Percentiles rank a stretch among this genome's conserved stretches.
These are phyloP conservation scores for Phoma herbarum DNA, from an alignment of 2,329 filamentous ascomycete genomes.

Conservation along the genomic window DNA sequence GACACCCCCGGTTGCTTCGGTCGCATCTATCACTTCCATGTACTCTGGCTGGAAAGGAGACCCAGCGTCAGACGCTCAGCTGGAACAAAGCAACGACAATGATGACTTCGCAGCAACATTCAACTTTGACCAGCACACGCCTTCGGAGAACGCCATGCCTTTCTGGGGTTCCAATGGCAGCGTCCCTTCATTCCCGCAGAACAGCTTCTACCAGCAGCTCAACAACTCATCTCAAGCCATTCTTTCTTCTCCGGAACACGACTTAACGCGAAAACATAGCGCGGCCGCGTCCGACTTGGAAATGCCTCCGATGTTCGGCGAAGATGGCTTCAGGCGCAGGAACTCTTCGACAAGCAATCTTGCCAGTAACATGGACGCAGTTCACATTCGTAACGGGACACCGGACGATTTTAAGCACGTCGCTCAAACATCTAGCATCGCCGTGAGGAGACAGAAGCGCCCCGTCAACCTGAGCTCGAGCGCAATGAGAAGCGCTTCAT, in stretches of 20 bases:
- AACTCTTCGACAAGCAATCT: constrained; percentile 53
- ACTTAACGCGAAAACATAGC: constrained; percentile 41
- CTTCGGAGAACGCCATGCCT: constrained; percentile 43
- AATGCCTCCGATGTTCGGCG: constrained; percentile 39
- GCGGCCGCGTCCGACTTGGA: constrained; percentile 46
- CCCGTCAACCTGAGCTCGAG: constrained; percentile 53
- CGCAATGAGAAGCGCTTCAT: constrained; percentile 54
- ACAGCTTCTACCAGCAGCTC: constrained; percentile 47
- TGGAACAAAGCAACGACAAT: constrained; percentile 37
- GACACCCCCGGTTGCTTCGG: constrained; percentile 46
- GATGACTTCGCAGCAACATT: constrained; percentile 44
- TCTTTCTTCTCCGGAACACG: constrained; percentile 45
- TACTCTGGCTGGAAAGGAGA: constrained; percentile 51
- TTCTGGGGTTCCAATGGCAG: constrained; percentile 40
- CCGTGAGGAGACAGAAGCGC: constrained; percentile 52
- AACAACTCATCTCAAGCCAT: constrained; percentile 50
- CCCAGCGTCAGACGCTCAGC: constrained; percentile 28
- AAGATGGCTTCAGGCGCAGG: constrained; percentile 46
- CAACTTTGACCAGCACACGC: constrained; percentile 41
- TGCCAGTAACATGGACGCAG: constrained; percentile 51
- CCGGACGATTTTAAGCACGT: constrained; percentile 51
- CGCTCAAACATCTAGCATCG: constrained; percentile 52
- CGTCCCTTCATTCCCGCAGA: constrained; percentile 35
- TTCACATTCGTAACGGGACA: constrained; percentile 49
- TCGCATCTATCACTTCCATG: constrained; percentile 48